These are phyloP conservation scores for Lactifluus rugatus DNA, from an alignment of 768 basidiomycete species.

Conservation along the genomic window DNA sequence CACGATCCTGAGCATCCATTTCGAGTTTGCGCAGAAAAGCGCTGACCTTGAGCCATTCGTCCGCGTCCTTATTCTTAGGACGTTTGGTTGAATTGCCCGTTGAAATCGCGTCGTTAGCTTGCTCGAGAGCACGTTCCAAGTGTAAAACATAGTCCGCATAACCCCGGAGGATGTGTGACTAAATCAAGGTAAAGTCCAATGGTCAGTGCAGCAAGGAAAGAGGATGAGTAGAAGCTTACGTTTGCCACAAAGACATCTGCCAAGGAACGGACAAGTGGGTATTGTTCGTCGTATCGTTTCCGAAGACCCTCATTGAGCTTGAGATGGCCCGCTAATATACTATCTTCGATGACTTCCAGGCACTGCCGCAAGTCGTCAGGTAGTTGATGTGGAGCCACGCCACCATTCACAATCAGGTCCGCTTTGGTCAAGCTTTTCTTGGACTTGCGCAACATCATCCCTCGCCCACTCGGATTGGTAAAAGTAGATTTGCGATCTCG, in stretches of 20 bases:
- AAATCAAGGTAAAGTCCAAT: slow-evolving; percentile 20
- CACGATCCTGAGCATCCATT: slow-evolving; percentile 68
- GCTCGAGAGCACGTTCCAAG: slow-evolving; percentile 80
- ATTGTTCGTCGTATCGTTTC: slow-evolving; percentile 93
- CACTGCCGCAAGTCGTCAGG: slow-evolving; percentile 84
- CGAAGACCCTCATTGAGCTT: slow-evolving; percentile 74
- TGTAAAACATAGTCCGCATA: slow-evolving; percentile 95
- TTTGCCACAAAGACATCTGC: slow-evolving; percentile 95
- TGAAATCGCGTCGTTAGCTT: slow-evolving; percentile 72
- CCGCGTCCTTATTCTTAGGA: slow-evolving; percentile 72
- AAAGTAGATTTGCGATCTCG: slow-evolving; percentile 35
- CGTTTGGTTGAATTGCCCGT: slow-evolving; percentile 55
- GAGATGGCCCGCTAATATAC: slow-evolving; percentile 84
- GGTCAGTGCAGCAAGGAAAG: slow-evolving; percentile 10
- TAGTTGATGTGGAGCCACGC: slow-evolving; percentile 65
- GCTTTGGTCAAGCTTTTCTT: slow-evolving; percentile 49
- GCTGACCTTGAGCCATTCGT: slow-evolving; percentile 71
- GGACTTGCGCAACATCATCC: slow-evolving; percentile 59
- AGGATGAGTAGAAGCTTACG: slow-evolving; percentile 39
- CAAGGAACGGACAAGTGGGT: slow-evolving; percentile 82
- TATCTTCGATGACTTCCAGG: slow-evolving; percentile 76
- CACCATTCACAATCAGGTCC: slow-evolving; percentile 35
- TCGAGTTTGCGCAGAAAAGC: slow-evolving; percentile 70
- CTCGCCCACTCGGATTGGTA: slow-evolving; percentile 23
- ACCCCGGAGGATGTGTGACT: slow-evolving; percentile 90